These are phyloP conservation scores for Ascocoryne sarcoides DNA, from an alignment of 2,329 filamentous ascomycete species.

Conservation along the genomic window DNA sequence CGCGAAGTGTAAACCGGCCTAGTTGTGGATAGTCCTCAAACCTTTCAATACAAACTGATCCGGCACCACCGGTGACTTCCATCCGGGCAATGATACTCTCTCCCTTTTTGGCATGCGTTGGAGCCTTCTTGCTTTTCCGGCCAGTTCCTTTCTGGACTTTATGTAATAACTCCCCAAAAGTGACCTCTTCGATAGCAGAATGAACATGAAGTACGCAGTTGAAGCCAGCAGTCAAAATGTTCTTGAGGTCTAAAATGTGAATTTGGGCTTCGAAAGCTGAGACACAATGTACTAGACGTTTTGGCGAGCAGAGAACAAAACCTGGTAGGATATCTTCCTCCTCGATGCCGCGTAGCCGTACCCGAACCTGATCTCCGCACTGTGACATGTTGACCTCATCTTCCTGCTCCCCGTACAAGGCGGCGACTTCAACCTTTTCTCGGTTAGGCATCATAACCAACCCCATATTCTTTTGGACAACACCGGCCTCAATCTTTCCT, in stretches of 20 bases:
- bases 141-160: conserved; percentile 92
- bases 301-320: conserved; percentile 92
- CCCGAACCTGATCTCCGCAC: conserved; percentile 88
- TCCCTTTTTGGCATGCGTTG: conserved; percentile 77
- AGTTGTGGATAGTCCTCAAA: conserved; percentile 96
- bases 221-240: conserved; percentile 86
- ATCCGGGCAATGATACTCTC: conserved; percentile 86
- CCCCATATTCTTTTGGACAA: conserved; percentile 80
- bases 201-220: conserved; percentile 98
- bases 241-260: conserved; percentile 88
- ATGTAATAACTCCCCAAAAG: conserved; percentile 79
- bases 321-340: conserved; percentile 95
- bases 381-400: conserved; percentile 76
- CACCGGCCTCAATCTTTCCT: conserved; percentile 91
- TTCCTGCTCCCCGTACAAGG: conserved; percentile 91
- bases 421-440: conserved; percentile 69
- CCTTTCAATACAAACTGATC: conserved; percentile 82
- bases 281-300: conserved; percentile 88
- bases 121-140: conserved; percentile 86
- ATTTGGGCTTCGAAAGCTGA: conserved; percentile 91
- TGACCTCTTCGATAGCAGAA: conserved; percentile 95
- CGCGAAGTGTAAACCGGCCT: conserved; percentile 81
- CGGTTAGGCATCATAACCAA: conserved; percentile 96
- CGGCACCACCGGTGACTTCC: conserved; percentile 76
- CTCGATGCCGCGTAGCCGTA: conserved; percentile 88